Evolutionary conservation across 495 filamentous ascomycete genomes (phyloP), one percentile per base, ranked within the genome.

Genomic region (Podospora appendiculata): DNA sequence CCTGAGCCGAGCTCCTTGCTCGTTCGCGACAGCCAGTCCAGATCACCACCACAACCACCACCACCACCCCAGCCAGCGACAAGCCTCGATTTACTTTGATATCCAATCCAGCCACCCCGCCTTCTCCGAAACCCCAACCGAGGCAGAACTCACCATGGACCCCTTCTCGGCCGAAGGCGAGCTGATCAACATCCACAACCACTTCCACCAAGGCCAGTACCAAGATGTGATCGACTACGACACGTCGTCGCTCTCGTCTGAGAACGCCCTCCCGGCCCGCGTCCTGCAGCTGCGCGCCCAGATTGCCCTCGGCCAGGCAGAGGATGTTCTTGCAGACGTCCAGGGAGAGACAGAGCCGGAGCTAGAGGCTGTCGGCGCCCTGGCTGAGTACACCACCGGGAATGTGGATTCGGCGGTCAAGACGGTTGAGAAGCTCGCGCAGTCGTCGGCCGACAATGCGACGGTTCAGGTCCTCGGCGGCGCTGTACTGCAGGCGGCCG

Each of bases 81-180:
- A 25, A 25, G 25, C 25, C 25, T 25, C 25, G 25, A 25, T 25
- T 25, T 25, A 5, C 25, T 25, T 25, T 5, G 25, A 25, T 25
- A 25, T 25, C 25, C 25, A 25, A 25, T 25, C 5, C 47, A 9
- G 45, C 25, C 32, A 48, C 14, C 14, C 40, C 41, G 42, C 43
- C 38, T 36, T 34, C 46, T 8, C 35, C 18, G 36, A 40, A 8
- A n/a, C n/a, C 34, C 41, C 8, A 54, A 47, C 7, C n/a, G 12
- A 16, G 32, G 38, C 14, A 45, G 4, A 3, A n/a, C 47, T 48
- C 52, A 58, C 52, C 41, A 66, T 66, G 63, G 93, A 98, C 76
- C 93, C 92, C 54, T 98, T 92, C 65, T 94, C 89, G 17, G 79
- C 88, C 59, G 93, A 96, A 76, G 90, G 89, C 76, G 93, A 98